Conservation (phyloP, 176 grass and related monocot genomes). For the Oryza officinalis region DNA sequence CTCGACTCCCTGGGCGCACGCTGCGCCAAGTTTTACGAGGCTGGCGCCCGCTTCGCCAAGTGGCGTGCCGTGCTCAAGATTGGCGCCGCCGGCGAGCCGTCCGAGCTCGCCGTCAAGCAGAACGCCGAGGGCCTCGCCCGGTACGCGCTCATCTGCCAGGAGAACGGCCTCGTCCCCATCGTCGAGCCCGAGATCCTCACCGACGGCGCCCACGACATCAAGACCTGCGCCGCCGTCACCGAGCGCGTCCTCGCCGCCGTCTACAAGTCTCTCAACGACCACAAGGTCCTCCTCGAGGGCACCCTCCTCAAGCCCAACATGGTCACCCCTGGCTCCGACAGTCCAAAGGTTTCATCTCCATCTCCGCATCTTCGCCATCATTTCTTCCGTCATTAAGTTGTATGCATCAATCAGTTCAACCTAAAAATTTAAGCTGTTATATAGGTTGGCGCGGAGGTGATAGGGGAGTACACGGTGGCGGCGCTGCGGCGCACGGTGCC, state of each 20-base stretch:
- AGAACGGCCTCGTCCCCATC: slow-evolving; percentile 87
- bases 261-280: slow-evolving; percentile 91
- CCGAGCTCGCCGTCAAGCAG: slow-evolving; percentile 71
- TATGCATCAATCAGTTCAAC: neutral
- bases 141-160: slow-evolving; percentile 87
- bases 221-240: slow-evolving; percentile 68
- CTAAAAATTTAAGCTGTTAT: neutral
- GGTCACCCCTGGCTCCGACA: slow-evolving; percentile 91
- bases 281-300: slow-evolving; percentile 86
- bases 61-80: slow-evolving; percentile 95
- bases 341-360: slow-evolving; percentile 63
- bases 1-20: slow-evolving; percentile 70
- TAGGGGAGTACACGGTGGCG: slow-evolving; percentile 78
- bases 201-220: slow-evolving; percentile 75
- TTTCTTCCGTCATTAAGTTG: neutral
- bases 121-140: slow-evolving; percentile 87
- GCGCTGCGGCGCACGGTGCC: slow-evolving; percentile 86
- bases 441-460: slow-evolving; percentile 68
- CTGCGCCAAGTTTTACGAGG: slow-evolving; percentile 78
- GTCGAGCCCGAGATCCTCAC: slow-evolving; percentile 97
- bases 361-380: neutral
- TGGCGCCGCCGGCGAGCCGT: slow-evolving; percentile 57
- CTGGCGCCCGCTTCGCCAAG: slow-evolving; percentile 91
- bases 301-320: slow-evolving; percentile 94
- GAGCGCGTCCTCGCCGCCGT: slow-evolving; percentile 77